A percentile compares a stretch with the other conserved stretches of the same genome.
phyloP scores from a whole-genome alignment of 2,329 filamentous ascomycete genomes.

The Aspergillus tamarii region DNA sequence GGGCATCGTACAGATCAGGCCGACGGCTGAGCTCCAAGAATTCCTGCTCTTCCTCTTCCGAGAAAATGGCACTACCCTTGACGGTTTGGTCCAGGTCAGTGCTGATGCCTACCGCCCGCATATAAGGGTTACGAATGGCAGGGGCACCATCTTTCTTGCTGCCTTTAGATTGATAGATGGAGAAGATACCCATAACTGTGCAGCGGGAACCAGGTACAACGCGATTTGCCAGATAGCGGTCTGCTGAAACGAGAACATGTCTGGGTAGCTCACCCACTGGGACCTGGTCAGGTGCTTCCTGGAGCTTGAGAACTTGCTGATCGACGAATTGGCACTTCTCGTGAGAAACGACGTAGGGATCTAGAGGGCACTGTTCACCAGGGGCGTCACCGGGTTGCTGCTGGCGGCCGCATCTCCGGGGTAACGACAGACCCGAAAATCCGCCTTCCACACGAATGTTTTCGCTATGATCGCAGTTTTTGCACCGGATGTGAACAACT shows the following conservation, averaged over 20 bases:
- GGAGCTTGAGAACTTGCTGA: slow-evolving; percentile 96
- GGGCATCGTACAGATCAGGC: slow-evolving; percentile 88
- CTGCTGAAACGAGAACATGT: slow-evolving; percentile 94
- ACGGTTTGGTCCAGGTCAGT: slow-evolving; percentile 87
- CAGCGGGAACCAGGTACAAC: slow-evolving; percentile 95
- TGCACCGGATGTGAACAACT: slow-evolving; percentile 81
- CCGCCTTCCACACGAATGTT: slow-evolving; percentile 76
- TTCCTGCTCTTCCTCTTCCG: slow-evolving; percentile 95
- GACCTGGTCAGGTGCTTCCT: slow-evolving; percentile 96
- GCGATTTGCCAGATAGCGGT: slow-evolving; percentile 90
- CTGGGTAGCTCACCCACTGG: slow-evolving; percentile 94
- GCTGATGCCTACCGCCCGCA: slow-evolving; percentile 89
- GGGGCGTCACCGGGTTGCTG: slow-evolving; percentile 65
- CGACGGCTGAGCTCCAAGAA: slow-evolving; percentile 88
- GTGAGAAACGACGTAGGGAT: slow-evolving; percentile 94
- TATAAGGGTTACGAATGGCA: slow-evolving; percentile 92
- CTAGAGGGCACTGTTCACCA: slow-evolving; percentile 78
- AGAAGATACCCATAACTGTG: slow-evolving; percentile 95
- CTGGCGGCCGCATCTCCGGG: slow-evolving; percentile 72
- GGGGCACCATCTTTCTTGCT: slow-evolving; percentile 83
- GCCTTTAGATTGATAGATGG: slow-evolving; percentile 93
- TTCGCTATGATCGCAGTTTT: slow-evolving; percentile 76
- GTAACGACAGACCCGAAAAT: slow-evolving; percentile 84
- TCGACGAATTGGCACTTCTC: slow-evolving; percentile 95
- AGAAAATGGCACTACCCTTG: slow-evolving; percentile 81